Percentiles rank a stretch among this genome's conserved stretches.
phyloP scores from a whole-genome alignment of 148 eudicot genomes.

The Silene conica region DNA sequence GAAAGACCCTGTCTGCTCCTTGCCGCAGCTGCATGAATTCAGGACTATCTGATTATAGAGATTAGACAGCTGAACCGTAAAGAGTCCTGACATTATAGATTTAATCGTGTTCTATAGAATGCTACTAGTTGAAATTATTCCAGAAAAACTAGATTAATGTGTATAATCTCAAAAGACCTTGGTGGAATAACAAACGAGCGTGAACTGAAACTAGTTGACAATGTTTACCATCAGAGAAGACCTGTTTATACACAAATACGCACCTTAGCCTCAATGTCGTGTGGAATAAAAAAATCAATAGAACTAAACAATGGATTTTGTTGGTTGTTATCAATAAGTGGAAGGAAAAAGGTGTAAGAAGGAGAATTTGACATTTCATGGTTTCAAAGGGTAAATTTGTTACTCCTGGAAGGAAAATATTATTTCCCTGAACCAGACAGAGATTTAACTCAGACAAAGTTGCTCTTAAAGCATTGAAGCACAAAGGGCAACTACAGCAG shows the following conservation, averaged over 20 bases:
- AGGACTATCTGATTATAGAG: not conserved
- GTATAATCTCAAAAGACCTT: not conserved
- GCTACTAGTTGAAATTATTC: not conserved
- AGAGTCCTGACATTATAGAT: not conserved
- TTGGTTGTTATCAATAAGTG: no score
- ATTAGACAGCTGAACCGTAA: not conserved
- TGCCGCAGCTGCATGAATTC: conserved; percentile 66
- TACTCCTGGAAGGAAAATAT: not conserved
- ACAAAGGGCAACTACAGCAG: not conserved
- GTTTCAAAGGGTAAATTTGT: not conserved
- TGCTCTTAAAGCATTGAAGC: not conserved
- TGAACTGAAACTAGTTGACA: not conserved
- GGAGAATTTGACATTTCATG: not conserved
- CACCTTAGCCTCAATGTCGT: no score
- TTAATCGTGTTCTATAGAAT: conserved; percentile 2
- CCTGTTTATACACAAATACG: not conserved
- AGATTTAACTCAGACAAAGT: not conserved
- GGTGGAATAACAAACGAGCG: not conserved
- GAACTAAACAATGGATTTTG: no score
- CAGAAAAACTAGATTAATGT: not conserved
- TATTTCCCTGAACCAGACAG: not conserved
- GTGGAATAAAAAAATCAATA: no score
- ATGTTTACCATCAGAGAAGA: not conserved
- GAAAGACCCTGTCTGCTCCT: conserved; percentile 72
- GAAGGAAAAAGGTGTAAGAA: not conserved